Evolutionary conservation across 1,284 basidiomycete genomes (phyloP).

Genomic region (Meripilus lineatus): DNA sequence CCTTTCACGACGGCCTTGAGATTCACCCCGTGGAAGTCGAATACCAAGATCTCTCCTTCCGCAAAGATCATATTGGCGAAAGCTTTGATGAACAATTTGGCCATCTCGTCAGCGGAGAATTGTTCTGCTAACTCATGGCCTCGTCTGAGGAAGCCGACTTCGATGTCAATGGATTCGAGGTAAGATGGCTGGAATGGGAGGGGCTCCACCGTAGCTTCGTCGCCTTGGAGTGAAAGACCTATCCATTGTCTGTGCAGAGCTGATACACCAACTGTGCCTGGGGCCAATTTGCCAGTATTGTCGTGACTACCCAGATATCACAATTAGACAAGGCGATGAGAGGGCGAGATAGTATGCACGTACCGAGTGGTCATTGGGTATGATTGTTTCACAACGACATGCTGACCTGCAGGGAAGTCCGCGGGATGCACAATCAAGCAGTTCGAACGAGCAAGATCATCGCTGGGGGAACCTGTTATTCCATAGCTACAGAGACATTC

Average conservation of each 20-base stretch:
- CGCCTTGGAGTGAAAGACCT: constrained; percentile 73
- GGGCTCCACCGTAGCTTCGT: constrained; percentile 67
- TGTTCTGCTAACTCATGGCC: constrained; percentile 63
- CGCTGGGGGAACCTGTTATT: constrained; percentile 54
- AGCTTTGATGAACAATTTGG: constrained; percentile 64
- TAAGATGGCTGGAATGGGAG: constrained; percentile 65
- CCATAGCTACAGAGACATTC: constrained; percentile 53
- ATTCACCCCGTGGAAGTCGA: constrained; percentile 90
- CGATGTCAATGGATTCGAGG: constrained; percentile 74
- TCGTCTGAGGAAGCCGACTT: constrained; percentile 70
- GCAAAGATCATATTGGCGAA: constrained; percentile 69
- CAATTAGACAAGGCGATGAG: too few relatives aligned
- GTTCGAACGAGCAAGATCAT: constrained; percentile 75
- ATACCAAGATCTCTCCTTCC: constrained; percentile 71
- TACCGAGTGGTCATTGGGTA: constrained; percentile 74
- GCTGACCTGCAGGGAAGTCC: constrained; percentile 71
- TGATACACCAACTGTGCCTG: constrained; percentile 64
- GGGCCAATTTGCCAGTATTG: constrained; percentile 61
- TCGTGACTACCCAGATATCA: constrained; percentile 55
- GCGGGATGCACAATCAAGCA: constrained; percentile 73
- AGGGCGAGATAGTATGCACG: too few relatives aligned
- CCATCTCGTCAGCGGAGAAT: constrained; percentile 86
- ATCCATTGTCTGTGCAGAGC: constrained; percentile 83
- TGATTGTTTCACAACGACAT: constrained; percentile 68
- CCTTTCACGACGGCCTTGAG: constrained; percentile 72